Evolutionary conservation across 139 green algal species (phyloP).

Genomic region (Coelastrella sp.): DNA sequence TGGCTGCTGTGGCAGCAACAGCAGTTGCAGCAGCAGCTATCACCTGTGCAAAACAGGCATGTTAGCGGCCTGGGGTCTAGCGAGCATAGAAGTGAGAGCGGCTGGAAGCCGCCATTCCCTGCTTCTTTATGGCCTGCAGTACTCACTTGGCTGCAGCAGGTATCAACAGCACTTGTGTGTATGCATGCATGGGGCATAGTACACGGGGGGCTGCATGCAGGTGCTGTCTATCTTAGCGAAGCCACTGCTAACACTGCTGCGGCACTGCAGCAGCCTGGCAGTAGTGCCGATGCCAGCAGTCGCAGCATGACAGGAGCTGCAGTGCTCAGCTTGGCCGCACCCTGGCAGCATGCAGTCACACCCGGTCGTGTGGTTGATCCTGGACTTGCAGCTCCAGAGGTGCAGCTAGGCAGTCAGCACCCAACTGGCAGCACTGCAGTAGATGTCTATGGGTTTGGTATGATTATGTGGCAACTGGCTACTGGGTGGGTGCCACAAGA

Average conservation of each 20-base stretch:
- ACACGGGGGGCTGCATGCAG: neutral
- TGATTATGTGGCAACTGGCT: slow-evolving; percentile 8
- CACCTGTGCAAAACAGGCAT: no score
- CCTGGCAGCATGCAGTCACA: slow-evolving; percentile 10
- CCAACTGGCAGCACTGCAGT: neutral
- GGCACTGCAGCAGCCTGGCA: no score
- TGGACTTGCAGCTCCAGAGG: neutral
- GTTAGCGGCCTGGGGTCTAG: no score
- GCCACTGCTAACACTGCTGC: no score
- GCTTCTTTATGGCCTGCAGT: no score
- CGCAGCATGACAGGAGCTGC: no score
- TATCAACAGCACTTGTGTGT: neutral
- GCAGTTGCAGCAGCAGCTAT: no score
- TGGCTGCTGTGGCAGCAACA: slow-evolving; percentile 14
- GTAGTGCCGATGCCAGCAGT: no score
- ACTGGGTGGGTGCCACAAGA: neutral
- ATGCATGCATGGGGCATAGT: neutral
- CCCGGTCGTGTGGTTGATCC: neutral
- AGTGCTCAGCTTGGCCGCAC: neutral
- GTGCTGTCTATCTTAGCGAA: neutral
- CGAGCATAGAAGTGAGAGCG: neutral
- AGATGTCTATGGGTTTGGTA: slow-evolving; percentile 13
- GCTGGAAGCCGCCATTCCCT: neutral
- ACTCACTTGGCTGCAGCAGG: neutral
- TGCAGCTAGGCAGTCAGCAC: neutral